These are phyloP conservation scores for Luffa acutangula DNA, from an alignment of 306 rosid species.

Conservation along the genomic window DNA sequence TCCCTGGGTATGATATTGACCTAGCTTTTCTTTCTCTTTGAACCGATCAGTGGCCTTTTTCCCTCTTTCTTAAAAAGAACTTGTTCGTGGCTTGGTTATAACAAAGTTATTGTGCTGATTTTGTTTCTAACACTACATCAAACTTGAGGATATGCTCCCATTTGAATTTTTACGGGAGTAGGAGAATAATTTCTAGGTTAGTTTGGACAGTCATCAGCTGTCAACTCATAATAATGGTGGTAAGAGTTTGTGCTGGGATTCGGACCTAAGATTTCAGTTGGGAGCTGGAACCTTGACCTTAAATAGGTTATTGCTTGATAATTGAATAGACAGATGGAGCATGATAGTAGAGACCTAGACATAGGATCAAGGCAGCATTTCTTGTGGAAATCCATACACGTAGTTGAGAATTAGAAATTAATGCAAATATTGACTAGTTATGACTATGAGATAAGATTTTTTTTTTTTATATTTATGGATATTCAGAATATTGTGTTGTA, in stretches of 20 bases:
- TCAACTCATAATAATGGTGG: neutral
- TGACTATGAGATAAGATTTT: neutral
- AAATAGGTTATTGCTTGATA: neutral
- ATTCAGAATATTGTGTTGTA: neutral
- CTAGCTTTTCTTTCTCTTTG: neutral
- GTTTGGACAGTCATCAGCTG: neutral
- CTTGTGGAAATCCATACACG: neutral
- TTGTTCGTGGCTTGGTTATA: neutral
- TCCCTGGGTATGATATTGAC: conserved; percentile 72
- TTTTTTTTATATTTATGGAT: neutral
- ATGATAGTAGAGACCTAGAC: neutral
- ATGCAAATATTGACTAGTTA: neutral
- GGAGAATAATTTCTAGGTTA: neutral
- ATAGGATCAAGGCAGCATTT: neutral
- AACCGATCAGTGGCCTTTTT: neutral
- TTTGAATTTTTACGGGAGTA: neutral
- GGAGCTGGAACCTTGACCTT: neutral
- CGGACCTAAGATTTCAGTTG: neutral
- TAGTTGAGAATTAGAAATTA: neutral
- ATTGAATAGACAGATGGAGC: neutral
- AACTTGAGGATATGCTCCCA: neutral
- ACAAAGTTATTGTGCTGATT: neutral
- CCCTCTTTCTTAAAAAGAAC: neutral
- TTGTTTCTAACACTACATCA: neutral
- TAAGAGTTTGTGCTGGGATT: neutral